Base-by-base conservation (phyloP, 768 basidiomycete genomes). In the Pisolithus albus region DNA sequence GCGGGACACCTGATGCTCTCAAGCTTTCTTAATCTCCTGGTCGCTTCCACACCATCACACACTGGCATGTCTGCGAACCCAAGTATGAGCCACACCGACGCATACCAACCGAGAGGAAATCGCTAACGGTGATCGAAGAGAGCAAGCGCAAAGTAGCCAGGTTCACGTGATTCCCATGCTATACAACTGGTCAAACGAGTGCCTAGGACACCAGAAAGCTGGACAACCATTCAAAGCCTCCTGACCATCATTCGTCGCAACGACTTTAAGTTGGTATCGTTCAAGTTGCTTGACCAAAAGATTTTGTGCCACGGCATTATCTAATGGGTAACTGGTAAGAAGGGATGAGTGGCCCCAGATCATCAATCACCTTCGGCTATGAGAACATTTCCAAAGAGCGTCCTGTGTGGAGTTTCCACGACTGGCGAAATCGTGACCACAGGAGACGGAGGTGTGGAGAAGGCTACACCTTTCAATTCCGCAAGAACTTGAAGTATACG, bases 41-140 rank as follows among this genome's bases (percentile, higher is more conserved):
- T 75, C 7, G 86, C 86, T 57, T 86, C 84, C 5, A 88, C 84
- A 6, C 86, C 86, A 59, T 88, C 86, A 55, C 83, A 86, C 46
- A 88, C 72, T 2, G 86, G 86, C 86, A 88, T 88, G 58, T 88
- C 85, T 86, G 46, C 5, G 19, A 38, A 32, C 8, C 39, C 34
- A 51, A 34, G 32, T 0, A 34, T 47, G 43, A 47, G 21, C 32
- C 15, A 36, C 23, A 10, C 46, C 37, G 37, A 26, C 30, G 48
- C 26, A 11, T n/a, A 10, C 19, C 11, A 19, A n/a, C 21, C 46
- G 21, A 26, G 39, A 43, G 32, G 26, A 32, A 5, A 28, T 19
- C 3, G 65, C 80, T 62, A 58, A 86, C 84, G 86, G 62, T 88
- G 85, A 58, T 88, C 86, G 57, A 88, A 86, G 23, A 88, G 59